Conservation (phyloP, 2,329 filamentous ascomycete species). For the Beauveria rudraprayagi region DNA sequence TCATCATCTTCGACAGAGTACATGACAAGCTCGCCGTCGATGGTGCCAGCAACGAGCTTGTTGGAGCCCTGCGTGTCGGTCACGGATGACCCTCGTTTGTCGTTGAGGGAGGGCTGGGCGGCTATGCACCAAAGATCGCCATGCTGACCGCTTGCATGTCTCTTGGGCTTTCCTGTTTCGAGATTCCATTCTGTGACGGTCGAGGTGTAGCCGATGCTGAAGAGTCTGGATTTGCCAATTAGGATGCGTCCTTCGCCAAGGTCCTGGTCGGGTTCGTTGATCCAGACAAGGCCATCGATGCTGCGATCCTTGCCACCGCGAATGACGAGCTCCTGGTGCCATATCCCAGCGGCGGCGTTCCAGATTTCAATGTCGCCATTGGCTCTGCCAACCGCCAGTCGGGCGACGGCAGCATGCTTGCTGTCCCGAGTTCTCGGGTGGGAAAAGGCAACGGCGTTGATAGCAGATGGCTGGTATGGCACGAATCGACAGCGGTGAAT, state of each 20-base stretch:
- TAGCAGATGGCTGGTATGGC: slow-evolving; percentile 80
- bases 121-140: slow-evolving; percentile 96
- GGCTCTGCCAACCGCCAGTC: slow-evolving; percentile 81
- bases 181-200: slow-evolving; percentile 95
- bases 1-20: slow-evolving; percentile 81
- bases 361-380: slow-evolving; percentile 98
- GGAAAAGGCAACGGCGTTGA: slow-evolving; percentile 92
- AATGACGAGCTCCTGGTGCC: slow-evolving; percentile 85
- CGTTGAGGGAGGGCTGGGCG: slow-evolving; percentile 58
- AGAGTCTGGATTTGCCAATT: slow-evolving; percentile 71
- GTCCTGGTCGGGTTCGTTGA: slow-evolving; percentile 70
- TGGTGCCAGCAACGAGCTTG: slow-evolving; percentile 78
- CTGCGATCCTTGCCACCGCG: slow-evolving; percentile 76
- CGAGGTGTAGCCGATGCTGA: slow-evolving; percentile 92
- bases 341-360: slow-evolving; percentile 75
- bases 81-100: slow-evolving; percentile 19
- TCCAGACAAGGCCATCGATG: slow-evolving; percentile 88
- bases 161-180: slow-evolving; percentile 64
- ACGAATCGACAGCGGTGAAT: slow-evolving; percentile 97
- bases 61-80: slow-evolving; percentile 30
- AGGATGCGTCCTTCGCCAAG: slow-evolving; percentile 53
- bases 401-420: slow-evolving; percentile 47
- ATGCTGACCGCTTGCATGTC: slow-evolving; percentile 83
- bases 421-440: slow-evolving; percentile 50
- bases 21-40: slow-evolving; percentile 80